Evolutionary conservation across 2,329 filamentous ascomycete species (phyloP).

Genomic region (Acarospora socialis): DNA sequence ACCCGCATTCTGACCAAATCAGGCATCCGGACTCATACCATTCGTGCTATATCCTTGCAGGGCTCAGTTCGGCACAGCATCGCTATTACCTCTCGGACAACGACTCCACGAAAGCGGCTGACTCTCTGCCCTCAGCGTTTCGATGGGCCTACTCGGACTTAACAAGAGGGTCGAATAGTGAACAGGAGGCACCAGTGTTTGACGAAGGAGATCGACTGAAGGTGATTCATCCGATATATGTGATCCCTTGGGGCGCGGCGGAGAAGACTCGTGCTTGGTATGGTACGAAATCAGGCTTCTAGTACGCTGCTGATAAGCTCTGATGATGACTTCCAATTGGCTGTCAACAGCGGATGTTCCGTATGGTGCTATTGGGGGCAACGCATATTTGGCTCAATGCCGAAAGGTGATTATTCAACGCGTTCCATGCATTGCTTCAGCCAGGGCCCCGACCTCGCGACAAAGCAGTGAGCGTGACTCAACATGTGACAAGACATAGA

Average conservation of each 20-base stretch:
- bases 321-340: too few species aligned
- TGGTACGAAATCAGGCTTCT: slow-evolving; percentile 43
- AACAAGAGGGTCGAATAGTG: slow-evolving; percentile 32
- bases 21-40: slow-evolving; percentile 80
- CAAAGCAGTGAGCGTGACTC: too few species aligned
- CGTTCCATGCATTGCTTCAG: too few species aligned
- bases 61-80: slow-evolving; percentile 71
- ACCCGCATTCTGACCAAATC: slow-evolving; percentile 5
- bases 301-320: too few species aligned
- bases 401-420: too few species aligned
- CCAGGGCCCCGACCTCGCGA: too few species aligned
- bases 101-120: slow-evolving; percentile 24
- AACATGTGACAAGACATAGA: too few species aligned
- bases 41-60: slow-evolving; percentile 79
- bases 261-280: slow-evolving; percentile 53
- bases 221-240: slow-evolving; percentile 70
- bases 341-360: too few species aligned
- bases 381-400: too few species aligned
- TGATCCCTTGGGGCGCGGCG: slow-evolving; percentile 58
- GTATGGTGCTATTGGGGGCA: too few species aligned
- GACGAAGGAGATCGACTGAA: slow-evolving; percentile 55
- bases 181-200: slow-evolving; percentile 46
- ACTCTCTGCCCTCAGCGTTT: slow-evolving; percentile 24
- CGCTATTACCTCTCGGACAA: slow-evolving; percentile 37
- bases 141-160: slow-evolving; percentile 26